Conservation (phyloP, 805 yeast genomes). For the Yarrowia sp. region DNA sequence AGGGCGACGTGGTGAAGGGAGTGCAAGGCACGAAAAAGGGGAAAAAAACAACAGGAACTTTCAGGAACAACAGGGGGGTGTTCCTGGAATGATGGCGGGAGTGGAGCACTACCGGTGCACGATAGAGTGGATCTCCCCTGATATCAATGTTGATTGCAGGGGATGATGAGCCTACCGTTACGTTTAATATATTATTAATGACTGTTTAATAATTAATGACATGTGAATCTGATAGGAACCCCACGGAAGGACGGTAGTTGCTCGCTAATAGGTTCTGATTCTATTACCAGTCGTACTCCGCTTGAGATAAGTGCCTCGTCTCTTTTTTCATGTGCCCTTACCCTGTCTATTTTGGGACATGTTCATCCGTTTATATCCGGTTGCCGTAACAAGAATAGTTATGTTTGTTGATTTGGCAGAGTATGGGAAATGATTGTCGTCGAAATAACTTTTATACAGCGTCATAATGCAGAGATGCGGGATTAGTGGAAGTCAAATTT, state of each 20-base stretch:
- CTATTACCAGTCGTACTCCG: background rate
- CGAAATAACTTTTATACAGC: background rate
- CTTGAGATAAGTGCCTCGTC: background rate
- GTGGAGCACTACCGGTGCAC: background rate
- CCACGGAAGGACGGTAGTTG: background rate
- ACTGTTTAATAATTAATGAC: background rate
- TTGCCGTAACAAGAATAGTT: background rate
- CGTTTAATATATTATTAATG: background rate
- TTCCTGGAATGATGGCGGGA: conserved; percentile 2
- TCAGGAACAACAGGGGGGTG: conserved; percentile 11
- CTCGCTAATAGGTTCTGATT: background rate
- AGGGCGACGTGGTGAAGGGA: background rate
- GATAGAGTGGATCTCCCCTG: background rate
- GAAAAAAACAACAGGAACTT: background rate
- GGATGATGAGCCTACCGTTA: background rate
- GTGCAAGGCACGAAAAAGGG: conserved; percentile 15
- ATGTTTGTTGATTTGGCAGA: background rate
- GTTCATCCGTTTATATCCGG: conserved; percentile 1
- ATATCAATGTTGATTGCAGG: background rate
- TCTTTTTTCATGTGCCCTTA: background rate
- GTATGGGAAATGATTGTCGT: background rate
- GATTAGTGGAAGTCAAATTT: background rate
- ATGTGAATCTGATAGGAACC: background rate
- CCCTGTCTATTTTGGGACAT: background rate
- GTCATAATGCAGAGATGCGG: background rate